Base-by-base conservation (phyloP, 2,329 filamentous ascomycete genomes). In the Pseudogymnoascus sp. region DNA sequence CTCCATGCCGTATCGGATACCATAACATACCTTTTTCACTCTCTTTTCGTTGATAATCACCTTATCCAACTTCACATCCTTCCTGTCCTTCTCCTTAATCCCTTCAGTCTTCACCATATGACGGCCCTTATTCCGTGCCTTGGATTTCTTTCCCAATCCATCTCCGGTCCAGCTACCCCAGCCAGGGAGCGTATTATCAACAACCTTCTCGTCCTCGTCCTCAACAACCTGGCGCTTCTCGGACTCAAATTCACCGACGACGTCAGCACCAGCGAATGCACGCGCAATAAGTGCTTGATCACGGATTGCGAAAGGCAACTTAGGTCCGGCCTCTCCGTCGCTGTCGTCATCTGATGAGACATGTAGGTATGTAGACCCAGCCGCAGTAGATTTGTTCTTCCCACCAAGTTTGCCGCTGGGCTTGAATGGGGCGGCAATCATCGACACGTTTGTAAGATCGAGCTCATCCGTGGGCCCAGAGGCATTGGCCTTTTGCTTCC, bases 1-100 rank as follows among this genome's bases (percentile, higher is more conserved):
- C 46, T 31, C 11, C 50, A 26, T 31, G 24, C 14, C 14, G 46
- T 14, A 10, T 22, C 35, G 37, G 31, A 28, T 28, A 16, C 26
- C 24, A 33, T 61, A 22, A 66, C 78, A 75, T 76, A 90, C 89
- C 86, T 97, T 97, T 77, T 92, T 93, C 65, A 91, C 82, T 22
- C 86, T 82, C 80, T 93, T 96, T 83, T 99, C 91, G 72, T 89
- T 96, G 70, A 99, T 89, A 65, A 98, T 96, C 11, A 97, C 93
- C 66, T 85, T 85, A 61, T 90, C 86, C 65, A 96, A 77, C 77
- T 90, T 93, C 62, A 85, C 85, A 71, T 98, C 95, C 76, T 90
- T 89, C 60, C 95, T 85, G 65, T 93, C 84, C 65, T 87, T 83
- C 68, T 85, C 84, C 75, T 90, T 89, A 68, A 96, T 81, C 38